These are phyloP conservation scores for Castanospermum australe DNA, from an alignment of 306 rosid species.

Conservation along the genomic window DNA sequence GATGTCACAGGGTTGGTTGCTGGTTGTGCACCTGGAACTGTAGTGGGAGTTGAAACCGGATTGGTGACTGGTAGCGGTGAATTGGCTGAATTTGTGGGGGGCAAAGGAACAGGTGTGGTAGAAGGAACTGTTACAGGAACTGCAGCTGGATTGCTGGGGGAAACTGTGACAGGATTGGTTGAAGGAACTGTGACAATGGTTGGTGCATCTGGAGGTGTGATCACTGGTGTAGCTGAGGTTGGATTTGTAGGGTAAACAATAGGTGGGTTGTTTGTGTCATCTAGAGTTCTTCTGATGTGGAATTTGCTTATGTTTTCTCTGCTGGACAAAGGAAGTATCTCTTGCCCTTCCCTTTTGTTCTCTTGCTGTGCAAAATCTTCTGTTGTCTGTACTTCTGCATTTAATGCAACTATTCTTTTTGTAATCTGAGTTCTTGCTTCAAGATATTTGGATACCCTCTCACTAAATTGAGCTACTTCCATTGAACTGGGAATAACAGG, in stretches of 20 bases:
- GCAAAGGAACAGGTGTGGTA: constrained; percentile 51
- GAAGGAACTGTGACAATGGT: constrained; percentile 75
- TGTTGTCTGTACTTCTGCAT: constrained; percentile 29
- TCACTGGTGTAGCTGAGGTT: constrained; percentile 34
- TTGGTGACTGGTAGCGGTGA: constrained; percentile 52
- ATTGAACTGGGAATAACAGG: constrained; percentile 29
- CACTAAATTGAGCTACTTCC: constrained; percentile 41
- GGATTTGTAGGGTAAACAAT: constrained; percentile 54
- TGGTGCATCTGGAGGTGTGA: constrained; percentile 54
- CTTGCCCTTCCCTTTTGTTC: constrained; percentile 35
- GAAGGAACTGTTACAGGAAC: constrained; percentile 57
- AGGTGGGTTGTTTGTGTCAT: constrained; percentile 37
- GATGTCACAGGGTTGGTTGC: constrained; percentile 64
- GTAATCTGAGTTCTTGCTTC: constrained; percentile 35
- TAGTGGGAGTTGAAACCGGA: constrained; percentile 45
- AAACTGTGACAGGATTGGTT: constrained; percentile 55
- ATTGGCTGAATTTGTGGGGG: constrained; percentile 49
- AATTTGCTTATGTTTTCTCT: constrained; percentile 36
- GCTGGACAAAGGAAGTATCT: constrained; percentile 33
- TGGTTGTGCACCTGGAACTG: constrained; percentile 55
- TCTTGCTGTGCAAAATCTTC: constrained; percentile 37
- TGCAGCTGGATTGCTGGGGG: constrained; percentile 55
- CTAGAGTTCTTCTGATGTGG: constrained; percentile 40
- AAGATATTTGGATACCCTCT: constrained; percentile 38
- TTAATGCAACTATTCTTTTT: constrained; percentile 40